phyloP scores from a whole-genome alignment of 352 stramenopile species.

The Globisporangium radiosum region DNA sequence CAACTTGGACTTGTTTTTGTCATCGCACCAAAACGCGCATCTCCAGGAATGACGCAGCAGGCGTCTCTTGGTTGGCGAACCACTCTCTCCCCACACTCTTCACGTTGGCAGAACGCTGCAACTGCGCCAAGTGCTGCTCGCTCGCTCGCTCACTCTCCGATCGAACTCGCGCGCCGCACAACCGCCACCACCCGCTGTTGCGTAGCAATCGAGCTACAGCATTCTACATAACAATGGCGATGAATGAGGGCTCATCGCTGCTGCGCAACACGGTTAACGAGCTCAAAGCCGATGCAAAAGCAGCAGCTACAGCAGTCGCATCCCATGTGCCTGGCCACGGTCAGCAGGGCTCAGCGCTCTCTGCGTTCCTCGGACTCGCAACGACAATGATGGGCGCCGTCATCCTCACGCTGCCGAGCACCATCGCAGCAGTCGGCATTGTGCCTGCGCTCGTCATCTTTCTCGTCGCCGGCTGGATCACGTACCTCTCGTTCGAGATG shows the following conservation, averaged over 20 bases:
- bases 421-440: constrained; percentile 54
- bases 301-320: background rate
- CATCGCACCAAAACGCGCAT: too few species aligned
- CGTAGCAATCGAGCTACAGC: too few species aligned
- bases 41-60: too few species aligned
- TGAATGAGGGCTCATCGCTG: constrained; percentile 25
- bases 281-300: constrained; percentile 3
- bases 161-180: too few species aligned
- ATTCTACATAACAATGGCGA: constrained; percentile 10
- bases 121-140: too few species aligned
- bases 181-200: too few species aligned
- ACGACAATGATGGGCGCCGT: constrained; percentile 83
- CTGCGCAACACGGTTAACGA: constrained; percentile 23
- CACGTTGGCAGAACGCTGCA: too few species aligned
- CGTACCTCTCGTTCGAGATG: constrained; percentile 71
- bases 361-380: constrained; percentile 69
- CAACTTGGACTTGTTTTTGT: too few species aligned
- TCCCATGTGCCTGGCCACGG: constrained; percentile 16
- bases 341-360: constrained; percentile 54
- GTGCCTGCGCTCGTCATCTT: constrained; percentile 48
- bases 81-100: too few species aligned
- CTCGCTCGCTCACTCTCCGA: too few species aligned
- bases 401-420: constrained; percentile 66
- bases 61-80: too few species aligned
- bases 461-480: constrained; percentile 42